Conservation (phyloP, 495 filamentous ascomycete species). For the Glonium stellatum region DNA sequence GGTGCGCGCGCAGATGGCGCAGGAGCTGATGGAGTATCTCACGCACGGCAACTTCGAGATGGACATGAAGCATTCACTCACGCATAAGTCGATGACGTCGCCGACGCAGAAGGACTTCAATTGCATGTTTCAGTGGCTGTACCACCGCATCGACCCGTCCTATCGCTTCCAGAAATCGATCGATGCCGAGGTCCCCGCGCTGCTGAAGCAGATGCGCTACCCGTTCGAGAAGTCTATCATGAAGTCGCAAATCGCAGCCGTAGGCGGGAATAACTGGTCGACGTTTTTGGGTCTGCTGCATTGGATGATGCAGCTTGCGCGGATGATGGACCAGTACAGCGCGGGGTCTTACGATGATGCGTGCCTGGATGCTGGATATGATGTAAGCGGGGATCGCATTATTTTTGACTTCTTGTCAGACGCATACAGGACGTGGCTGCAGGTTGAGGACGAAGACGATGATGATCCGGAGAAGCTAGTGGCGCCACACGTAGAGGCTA, state of each 20-base stretch:
- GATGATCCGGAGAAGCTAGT: conserved; percentile 72
- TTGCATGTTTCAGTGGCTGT: conserved; percentile 94
- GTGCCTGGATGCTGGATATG: conserved; percentile 76
- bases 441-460: conserved; percentile 66
- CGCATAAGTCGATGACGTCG: conserved; percentile 76
- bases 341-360: conserved; percentile 77
- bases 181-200: conserved; percentile 84
- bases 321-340: conserved; percentile 77
- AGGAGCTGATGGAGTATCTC: conserved; percentile 87
- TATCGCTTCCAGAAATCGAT: conserved; percentile 88
- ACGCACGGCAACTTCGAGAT: conserved; percentile 89
- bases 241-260: conserved; percentile 87
- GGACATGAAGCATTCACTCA: conserved; percentile 88
- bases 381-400: conserved; percentile 81
- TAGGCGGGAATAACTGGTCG: conserved; percentile 93
- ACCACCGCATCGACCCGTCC: conserved; percentile 85
- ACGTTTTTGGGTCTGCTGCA: conserved; percentile 89
- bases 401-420: conserved; percentile 83
- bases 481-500: conserved; percentile 74
- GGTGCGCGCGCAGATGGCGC: conserved; percentile 72
- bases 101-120: conserved; percentile 99
- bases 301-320: conserved; percentile 96
- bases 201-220: conserved; percentile 88
- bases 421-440: conserved; percentile 90
- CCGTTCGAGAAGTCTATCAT: conserved; percentile 90